A percentile compares a stretch with the other conserved stretches of the same genome.
Evolutionary conservation across 805 yeast species (phyloP).

Genomic region (Maudiozyma bulderi): DNA sequence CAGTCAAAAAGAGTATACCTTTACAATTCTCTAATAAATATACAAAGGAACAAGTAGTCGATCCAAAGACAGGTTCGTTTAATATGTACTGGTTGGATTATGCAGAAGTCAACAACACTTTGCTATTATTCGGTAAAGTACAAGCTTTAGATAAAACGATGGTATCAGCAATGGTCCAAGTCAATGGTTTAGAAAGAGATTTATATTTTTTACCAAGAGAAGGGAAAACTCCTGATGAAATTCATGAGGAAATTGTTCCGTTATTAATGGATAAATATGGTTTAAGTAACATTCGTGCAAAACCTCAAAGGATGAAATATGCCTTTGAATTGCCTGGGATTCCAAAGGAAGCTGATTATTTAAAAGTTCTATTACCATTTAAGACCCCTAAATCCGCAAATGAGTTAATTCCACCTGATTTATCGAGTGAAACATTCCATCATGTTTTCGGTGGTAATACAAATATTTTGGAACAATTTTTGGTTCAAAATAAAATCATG

Average conservation of each 20-base stretch:
- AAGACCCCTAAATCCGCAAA: slow-evolving; percentile 47
- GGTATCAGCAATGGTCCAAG: slow-evolving; percentile 69
- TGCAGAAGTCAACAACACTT: slow-evolving; percentile 59
- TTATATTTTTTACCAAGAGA: slow-evolving; percentile 69
- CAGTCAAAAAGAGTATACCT: slow-evolving; percentile 6
- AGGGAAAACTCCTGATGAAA: slow-evolving; percentile 50
- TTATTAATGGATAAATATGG: slow-evolving; percentile 55
- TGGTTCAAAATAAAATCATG: slow-evolving; percentile 73
- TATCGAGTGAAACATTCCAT: slow-evolving; percentile 66
- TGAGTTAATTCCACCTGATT: slow-evolving; percentile 46
- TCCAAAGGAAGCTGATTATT: slow-evolving; percentile 68
- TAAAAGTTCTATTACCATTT: slow-evolving; percentile 69
- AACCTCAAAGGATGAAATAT: slow-evolving; percentile 65
- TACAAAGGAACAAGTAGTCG: slow-evolving; percentile 25
- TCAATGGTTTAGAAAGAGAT: slow-evolving; percentile 60
- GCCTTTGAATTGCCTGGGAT: slow-evolving; percentile 79
- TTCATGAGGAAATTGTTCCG: slow-evolving; percentile 67
- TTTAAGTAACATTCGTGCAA: slow-evolving; percentile 52
- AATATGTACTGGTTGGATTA: slow-evolving; percentile 88
- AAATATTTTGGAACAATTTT: slow-evolving; percentile 75
- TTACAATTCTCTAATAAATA: slow-evolving; percentile 14
- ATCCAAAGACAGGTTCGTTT: slow-evolving; percentile 37
- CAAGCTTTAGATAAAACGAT: slow-evolving; percentile 46
- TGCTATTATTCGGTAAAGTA: slow-evolving; percentile 76
- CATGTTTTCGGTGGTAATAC: slow-evolving; percentile 74